These are phyloP conservation scores for Alloteropsis angusta DNA, from an alignment of 202 grass and related monocot genomes.

Conservation along the genomic window DNA sequence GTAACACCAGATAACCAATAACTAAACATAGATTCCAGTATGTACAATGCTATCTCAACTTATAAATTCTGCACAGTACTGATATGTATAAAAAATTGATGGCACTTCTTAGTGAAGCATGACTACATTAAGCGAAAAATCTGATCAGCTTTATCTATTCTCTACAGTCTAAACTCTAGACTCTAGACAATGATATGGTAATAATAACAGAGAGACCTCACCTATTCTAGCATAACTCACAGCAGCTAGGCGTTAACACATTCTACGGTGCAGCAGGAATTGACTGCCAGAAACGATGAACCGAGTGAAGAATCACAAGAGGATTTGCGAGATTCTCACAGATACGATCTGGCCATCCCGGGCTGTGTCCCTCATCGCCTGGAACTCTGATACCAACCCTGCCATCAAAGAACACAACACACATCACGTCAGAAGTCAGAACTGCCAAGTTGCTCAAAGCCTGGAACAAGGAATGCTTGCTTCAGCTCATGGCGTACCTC, in stretches of 20 bases:
- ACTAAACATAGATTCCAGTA: background rate
- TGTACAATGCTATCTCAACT: background rate
- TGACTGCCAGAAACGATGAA: slow-evolving; percentile 4
- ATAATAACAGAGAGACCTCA: background rate
- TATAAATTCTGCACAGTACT: background rate
- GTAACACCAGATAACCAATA: background rate
- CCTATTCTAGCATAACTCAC: slow-evolving; percentile 15
- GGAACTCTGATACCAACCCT: slow-evolving; percentile 58
- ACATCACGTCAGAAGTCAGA: background rate
- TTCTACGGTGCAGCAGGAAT: background rate
- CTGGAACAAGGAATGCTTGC: background rate
- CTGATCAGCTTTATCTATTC: background rate
- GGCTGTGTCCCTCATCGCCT: slow-evolving; percentile 51
- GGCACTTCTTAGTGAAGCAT: background rate
- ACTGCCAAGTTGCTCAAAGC: background rate
- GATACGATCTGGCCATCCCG: slow-evolving; percentile 58
- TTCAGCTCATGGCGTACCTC: slow-evolving; percentile 27
- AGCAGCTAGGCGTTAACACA: slow-evolving; percentile 15
- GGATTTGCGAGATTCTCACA: slow-evolving; percentile 70
- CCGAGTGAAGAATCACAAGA: slow-evolving; percentile 42
- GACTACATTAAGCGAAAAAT: background rate
- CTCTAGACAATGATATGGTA: background rate
- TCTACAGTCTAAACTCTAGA: background rate
- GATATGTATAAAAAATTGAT: background rate
- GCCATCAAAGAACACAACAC: background rate